phyloP scores from a whole-genome alignment of 1,284 basidiomycete species.

The Polyporus tsugae region DNA sequence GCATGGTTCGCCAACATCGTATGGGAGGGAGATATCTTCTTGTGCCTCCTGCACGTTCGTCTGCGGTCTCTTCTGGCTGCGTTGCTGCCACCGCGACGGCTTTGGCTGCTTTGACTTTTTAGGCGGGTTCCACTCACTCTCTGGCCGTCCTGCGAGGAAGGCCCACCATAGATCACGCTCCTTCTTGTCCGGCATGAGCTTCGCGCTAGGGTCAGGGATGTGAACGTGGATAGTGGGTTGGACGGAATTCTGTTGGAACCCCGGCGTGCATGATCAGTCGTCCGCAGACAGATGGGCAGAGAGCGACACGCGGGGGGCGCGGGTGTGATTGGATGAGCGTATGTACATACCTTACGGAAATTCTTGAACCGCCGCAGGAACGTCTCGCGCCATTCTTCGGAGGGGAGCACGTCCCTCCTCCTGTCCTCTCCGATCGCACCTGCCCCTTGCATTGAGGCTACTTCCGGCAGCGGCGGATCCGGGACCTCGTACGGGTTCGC shows the following conservation, averaged over 20 bases:
- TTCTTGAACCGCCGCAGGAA: conserved; percentile 69
- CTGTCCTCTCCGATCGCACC: conserved; percentile 27
- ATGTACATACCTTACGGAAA: conserved; percentile 66
- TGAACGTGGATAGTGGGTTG: conserved; percentile 66
- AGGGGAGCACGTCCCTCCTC: conserved; percentile 56
- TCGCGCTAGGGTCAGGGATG: conserved; percentile 36
- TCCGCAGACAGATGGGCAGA: neutral
- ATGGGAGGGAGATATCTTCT: conserved; percentile 26
- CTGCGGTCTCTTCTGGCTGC: conserved; percentile 38
- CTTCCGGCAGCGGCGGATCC: conserved; percentile 24
- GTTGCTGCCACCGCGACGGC: conserved; percentile 31
- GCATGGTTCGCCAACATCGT: conserved; percentile 28
- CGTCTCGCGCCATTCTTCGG: conserved; percentile 66
- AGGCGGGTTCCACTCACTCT: conserved; percentile 68
- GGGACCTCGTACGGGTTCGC: conserved; percentile 68
- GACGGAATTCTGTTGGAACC: conserved; percentile 59
- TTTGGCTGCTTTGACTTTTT: conserved; percentile 50
- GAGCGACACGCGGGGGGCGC: neutral
- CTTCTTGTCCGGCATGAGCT: conserved; percentile 71
- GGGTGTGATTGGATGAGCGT: too few relatives aligned
- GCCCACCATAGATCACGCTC: conserved; percentile 81
- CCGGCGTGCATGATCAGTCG: neutral
- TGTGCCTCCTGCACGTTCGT: conserved; percentile 42
- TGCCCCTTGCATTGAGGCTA: conserved; percentile 14
- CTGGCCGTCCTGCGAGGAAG: conserved; percentile 74